Base-by-base conservation (phyloP, 1,139 yeast species). In the Debaryomyces fabryi region DNA sequence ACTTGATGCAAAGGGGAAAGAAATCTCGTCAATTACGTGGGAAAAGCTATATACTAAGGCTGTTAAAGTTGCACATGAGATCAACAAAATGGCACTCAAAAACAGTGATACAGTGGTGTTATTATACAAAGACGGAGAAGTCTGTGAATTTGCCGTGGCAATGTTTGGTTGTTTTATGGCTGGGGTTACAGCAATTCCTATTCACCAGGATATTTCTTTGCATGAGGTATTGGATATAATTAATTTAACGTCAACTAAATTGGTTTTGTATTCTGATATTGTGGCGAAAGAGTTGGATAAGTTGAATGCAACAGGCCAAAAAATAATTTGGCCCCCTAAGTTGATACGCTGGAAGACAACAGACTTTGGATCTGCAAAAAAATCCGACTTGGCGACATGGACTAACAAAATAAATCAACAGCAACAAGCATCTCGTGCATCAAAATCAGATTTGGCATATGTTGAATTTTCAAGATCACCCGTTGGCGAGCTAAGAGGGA, bases 121-220 rank as follows among this genome's bases (percentile, higher is more conserved):
- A 36, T 78, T 95, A 56, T 95, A 91, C 62, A 90, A 89, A 56
- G 91, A 87, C 52, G 81, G 81, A 29, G 99, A 95, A 64, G 84
- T 90, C 1, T 78, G 88, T 15, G 98, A 93, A 56, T 92, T 92
- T 63, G 82, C 88, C 0, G 82, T 88, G 1, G 96, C 98, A 0
- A 67, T 95, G 15, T 79, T 90, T 62, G 99, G 97, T 2, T 92
- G 98, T 63, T 90, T 93, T 58, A 73, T 93, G 54, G 96, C 97
- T 0, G 97, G 96, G 0, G 88, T 90, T 35, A 92, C 95, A 1
- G 98, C 98, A 0, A 95, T 95, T 9, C 99, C 99, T 0, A 82
- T 91, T 39, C 88, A 88, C 46, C 86, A 91, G 45, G 87, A 87
- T 46, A 82, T 86, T 39, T 78, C 83, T 21, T 60, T 85, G 37